These are phyloP conservation scores for Coemansia sp. DNA, from an alignment of 192 early-diverging fungal species.

Conservation along the genomic window DNA sequence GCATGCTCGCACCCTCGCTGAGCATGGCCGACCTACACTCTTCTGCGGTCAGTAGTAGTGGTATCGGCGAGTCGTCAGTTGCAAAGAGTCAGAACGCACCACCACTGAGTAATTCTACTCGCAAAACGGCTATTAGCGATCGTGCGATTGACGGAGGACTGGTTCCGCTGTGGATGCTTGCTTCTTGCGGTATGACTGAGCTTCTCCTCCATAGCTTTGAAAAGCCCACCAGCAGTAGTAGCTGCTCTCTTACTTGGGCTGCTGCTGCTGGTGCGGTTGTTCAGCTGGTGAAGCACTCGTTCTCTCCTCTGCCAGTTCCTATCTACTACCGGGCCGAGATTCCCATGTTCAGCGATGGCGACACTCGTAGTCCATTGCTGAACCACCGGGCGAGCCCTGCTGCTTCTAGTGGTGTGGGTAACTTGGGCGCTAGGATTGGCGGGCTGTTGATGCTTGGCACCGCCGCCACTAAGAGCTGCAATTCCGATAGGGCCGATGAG, in stretches of 20 bases:
- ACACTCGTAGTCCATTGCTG: background rate
- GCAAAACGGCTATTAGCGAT: background rate
- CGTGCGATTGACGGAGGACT: conserved; percentile 17
- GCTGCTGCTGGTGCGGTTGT: background rate
- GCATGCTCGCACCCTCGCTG: conserved; percentile 26
- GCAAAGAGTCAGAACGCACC: too few species aligned
- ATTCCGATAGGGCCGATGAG: background rate
- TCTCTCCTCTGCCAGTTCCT: background rate
- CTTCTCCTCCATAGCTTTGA: background rate
- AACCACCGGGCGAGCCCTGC: background rate
- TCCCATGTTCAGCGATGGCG: background rate
- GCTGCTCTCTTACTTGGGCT: conserved; percentile 2
- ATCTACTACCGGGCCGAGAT: conserved; percentile 4
- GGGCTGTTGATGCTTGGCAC: conserved; percentile 33
- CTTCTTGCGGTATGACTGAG: conserved; percentile 22
- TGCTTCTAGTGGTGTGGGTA: background rate
- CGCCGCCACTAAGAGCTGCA: too few species aligned
- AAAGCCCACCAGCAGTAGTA: too few species aligned
- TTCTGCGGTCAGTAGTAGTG: background rate
- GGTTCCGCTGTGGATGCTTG: conserved; percentile 39
- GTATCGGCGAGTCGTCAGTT: too few species aligned
- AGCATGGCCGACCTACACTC: conserved; percentile 23
- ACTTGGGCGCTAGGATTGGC: conserved; percentile 47
- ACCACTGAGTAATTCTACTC: background rate
- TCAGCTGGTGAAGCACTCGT: background rate